Conservation (phyloP, 2,329 filamentous ascomycete genomes). For the Nigrospora sphaerica region DNA sequence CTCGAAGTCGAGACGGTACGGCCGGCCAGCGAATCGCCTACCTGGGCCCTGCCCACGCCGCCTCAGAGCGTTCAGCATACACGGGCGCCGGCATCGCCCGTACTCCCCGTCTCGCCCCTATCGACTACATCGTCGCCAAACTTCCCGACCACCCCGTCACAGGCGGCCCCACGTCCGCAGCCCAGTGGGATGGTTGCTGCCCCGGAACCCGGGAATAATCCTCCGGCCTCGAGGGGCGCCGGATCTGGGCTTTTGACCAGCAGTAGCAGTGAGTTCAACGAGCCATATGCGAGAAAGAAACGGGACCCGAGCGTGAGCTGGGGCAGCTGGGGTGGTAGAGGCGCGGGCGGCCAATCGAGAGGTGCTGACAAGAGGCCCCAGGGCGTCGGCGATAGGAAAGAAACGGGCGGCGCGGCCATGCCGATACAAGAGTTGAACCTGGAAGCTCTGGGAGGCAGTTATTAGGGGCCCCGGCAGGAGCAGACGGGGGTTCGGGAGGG, state of each 20-base stretch:
- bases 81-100: constrained; percentile 3
- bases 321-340: constrained; percentile 24
- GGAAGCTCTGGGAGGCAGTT: constrained; percentile 16
- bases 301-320: constrained; percentile 16
- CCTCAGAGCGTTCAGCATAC: too few relatives aligned
- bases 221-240: too few relatives aligned
- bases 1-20: too few relatives aligned
- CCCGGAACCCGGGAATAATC: too few relatives aligned
- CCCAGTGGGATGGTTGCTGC: too few relatives aligned
- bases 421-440: constrained; percentile 15
- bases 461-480: constrained; percentile 4
- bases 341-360: constrained; percentile 8
- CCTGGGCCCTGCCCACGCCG: too few relatives aligned
- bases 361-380: not conserved
- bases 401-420: constrained; percentile 3
- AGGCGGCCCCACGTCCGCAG: not conserved
- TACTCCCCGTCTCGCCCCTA: constrained; percentile 13
- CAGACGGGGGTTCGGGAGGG: too few relatives aligned
- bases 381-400: constrained; percentile 8
- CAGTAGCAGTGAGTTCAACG: too few relatives aligned
- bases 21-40: too few relatives aligned
- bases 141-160: constrained; percentile 3
- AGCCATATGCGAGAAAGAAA: too few relatives aligned
- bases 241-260: too few relatives aligned
- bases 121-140: constrained; percentile 9